Base-by-base conservation (phyloP, 495 filamentous ascomycete genomes). In the Daldinia loculata region DNA sequence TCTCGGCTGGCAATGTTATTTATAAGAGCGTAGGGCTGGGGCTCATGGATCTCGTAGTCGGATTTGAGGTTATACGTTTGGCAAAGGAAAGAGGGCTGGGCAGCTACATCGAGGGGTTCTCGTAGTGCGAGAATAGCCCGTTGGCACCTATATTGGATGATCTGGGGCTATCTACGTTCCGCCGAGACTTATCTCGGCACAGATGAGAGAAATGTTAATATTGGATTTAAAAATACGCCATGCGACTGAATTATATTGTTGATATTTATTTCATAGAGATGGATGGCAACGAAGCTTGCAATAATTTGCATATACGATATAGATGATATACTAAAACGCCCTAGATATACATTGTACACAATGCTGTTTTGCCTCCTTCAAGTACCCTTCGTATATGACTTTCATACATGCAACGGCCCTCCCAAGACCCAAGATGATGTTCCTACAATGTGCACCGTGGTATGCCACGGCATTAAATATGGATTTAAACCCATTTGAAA, bases 11-110 rank as follows among this genome's bases (percentile, higher is more conserved):
- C 2, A 97, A 96, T 80, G 92, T 97, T 36, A 89, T 95, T 24
- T 95, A 92, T 75, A 95, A 95, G 83, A 89, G 88, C 72, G 92
- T 95, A 8, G 92, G 92, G 1, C 70, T 94, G 50, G 92, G 91
- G 0, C 71, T 94, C 69, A 94, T 95, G 92, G 92, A 95, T 77
- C 78, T 95, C 32, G 85, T 87, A 14, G 87, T 93, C 30, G 94
- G 93, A 12, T 86, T 85, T 59, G 90, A 95, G 76, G 63, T 99
- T 66, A 85, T 97, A 22, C 82, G 82, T 71, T 75, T 95, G 76
- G 95, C 94, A 32, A 84, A 86, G 74, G 86, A 89, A 71, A 90
- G 87, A 80, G 87, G 88, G 5, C 67, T 97, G 19, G 94, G 93
- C n/a, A 91, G 84, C 24, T 87, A 82, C 29, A 80, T 97, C 70